Evolutionary conservation across 1,139 yeast genomes (phyloP), one percentile per base, ranked within the genome.

Genomic region (Pichia norvegensis): DNA sequence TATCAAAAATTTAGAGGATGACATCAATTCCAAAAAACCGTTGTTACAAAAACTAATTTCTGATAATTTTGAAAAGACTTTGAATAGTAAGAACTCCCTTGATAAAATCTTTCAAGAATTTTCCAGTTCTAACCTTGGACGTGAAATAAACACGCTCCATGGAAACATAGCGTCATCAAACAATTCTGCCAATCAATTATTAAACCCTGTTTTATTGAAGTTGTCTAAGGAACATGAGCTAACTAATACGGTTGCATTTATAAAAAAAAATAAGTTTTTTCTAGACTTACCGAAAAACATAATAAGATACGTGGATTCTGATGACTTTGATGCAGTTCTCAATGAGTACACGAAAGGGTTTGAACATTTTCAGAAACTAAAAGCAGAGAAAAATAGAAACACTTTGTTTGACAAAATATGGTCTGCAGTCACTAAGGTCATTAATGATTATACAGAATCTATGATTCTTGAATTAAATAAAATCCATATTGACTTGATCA

Each of bases 141-240:
- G 42, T n/a, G 55, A 54, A 37, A 46, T 59, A 4, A 43, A 44
- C n/a, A 27, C 29, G 5, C 47, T 59, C 39, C 50, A 55, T 51
- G 46, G 13, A 29, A 53, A 43, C 44, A 49, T 51, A 44, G 52
- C 49, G 8, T 46, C 42, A 42, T 65, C 76, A 2, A 68, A 67
- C 33, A 67, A 69, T 40, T 73, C 78, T n/a, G 82, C 90, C 0
- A 72, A 86, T 1, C 68, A 81, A 51, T 69, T 83, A 61, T 74
- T 87, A 52, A 78, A 88, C 51, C 97, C 97, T 0, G 78, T 90
- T 7, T 65, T 81, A 46, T 83, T 82, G 43, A 78, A 79, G 46
- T 74, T 78, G 48, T 67, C 71, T 10, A 79, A 78, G 55, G 85
- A 84, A 52, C 67, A 69, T 21, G 79, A 82, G 52, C 70, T 85